phyloP scores from a whole-genome alignment of 2,329 filamentous ascomycete genomes.

The Dactylellina cionopaga region DNA sequence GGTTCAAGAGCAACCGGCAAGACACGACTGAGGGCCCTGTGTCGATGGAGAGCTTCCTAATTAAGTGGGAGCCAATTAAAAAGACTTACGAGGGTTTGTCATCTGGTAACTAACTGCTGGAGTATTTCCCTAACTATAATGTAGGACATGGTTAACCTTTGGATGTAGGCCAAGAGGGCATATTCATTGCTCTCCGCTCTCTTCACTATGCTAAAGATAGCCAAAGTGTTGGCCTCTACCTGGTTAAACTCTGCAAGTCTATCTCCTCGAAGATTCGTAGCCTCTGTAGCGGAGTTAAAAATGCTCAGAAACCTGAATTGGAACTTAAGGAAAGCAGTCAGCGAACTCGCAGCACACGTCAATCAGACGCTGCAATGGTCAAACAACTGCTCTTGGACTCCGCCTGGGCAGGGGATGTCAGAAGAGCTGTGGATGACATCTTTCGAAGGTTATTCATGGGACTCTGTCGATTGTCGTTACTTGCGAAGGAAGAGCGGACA shows the following conservation, averaged over 20 bases:
- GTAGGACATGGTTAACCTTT: neutral
- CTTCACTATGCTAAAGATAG: slow-evolving; percentile 30
- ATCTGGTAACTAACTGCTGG: neutral
- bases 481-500: slow-evolving; percentile 7
- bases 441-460: slow-evolving; percentile 45
- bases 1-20: neutral
- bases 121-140: neutral
- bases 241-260: slow-evolving; percentile 33
- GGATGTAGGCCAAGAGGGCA: slow-evolving; percentile 6
- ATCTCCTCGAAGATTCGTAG: slow-evolving; percentile 28
- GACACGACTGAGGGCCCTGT: neutral
- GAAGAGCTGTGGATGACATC: slow-evolving; percentile 35
- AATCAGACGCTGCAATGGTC: slow-evolving; percentile 8
- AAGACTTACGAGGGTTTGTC: slow-evolving; percentile 30
- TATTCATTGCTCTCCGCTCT: slow-evolving; percentile 25
- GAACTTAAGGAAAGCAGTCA: neutral
- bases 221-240: slow-evolving; percentile 1
- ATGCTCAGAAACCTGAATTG: neutral
- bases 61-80: slow-evolving; percentile 37
- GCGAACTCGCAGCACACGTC: slow-evolving; percentile 20
- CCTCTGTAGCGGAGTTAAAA: slow-evolving; percentile 11
- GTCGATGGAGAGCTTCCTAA: neutral
- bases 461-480: slow-evolving; percentile 12
- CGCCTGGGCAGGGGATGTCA: slow-evolving; percentile 23
- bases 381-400: slow-evolving; percentile 27